Base-by-base conservation (phyloP, 352 stramenopile species). In the Blastocystis sp. region DNA sequence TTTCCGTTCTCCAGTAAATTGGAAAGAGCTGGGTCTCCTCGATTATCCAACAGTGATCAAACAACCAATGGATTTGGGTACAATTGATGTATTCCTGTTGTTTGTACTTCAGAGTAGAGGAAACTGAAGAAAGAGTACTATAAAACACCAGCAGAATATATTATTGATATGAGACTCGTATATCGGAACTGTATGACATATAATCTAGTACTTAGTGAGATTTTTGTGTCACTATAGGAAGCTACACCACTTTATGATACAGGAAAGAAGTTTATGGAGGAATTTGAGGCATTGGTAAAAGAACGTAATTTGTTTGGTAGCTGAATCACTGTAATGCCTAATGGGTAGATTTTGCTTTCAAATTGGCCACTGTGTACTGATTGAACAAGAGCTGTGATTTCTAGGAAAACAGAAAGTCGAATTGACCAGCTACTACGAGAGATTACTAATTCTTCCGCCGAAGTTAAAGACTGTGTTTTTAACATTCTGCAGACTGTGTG, bases 11-110 rank as follows among this genome's bases (percentile, higher is more conserved):
- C 71, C 71, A 7, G 71, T 83, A 3, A 83, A 66, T 21, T 83
- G 71, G 71, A 66, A 83, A 24, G 71, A 83, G 46, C 11, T 83
- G 24, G 46, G 46, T 16, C 71, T 83, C 11, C 29, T 43, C 4
- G 71, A 83, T 27, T 83, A 83, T 49, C 43, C 46, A 5, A 66
- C 24, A 4, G 29, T 83, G 21, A 42, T 83, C 49, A 83, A 83
- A 46, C 71, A 66, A 49, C 71, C 71, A 21, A 83, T 83, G 71
- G 71, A 83, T 83, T 29, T 83, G 49, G 51, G 42, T 21, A 83
- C 71, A 5, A 83, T 83, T 67, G 54, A 66, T 61, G 71, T 67
- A 42, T 14, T 29, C 24, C 0, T 39, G 21, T 32, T 35, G 9
- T 59, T 14, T 51, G 42, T 9, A 7, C 51, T 29, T 51, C 9